A percentile compares a stretch with the other conserved stretches of the same genome.
These are phyloP conservation scores for Penicillium salamii DNA, from an alignment of 495 filamentous ascomycete species.

Conservation along the genomic window DNA sequence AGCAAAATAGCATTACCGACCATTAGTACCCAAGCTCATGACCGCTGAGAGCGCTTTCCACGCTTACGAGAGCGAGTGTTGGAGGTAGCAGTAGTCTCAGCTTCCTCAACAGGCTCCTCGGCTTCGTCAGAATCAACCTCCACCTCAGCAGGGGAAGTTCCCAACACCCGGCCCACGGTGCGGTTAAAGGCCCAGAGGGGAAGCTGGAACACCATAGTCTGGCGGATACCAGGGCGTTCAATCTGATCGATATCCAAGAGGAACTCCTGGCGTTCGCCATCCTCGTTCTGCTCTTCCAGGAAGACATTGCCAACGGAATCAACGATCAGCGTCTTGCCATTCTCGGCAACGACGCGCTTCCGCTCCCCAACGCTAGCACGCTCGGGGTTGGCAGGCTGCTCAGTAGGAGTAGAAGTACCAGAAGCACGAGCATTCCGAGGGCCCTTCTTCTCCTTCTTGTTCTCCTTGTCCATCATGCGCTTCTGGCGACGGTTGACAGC, in stretches of 20 bases:
- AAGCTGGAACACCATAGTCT: slow-evolving; percentile 68
- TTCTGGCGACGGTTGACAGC: slow-evolving; percentile 84
- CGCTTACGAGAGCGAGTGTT: slow-evolving; percentile 26
- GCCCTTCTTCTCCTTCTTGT: slow-evolving; percentile 60
- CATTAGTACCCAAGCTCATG: slow-evolving; percentile 13
- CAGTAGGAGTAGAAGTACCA: slow-evolving; percentile 50
- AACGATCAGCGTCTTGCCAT: slow-evolving; percentile 91
- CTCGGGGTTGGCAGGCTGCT: slow-evolving; percentile 39
- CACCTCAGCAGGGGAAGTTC: slow-evolving; percentile 25
- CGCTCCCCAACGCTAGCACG: slow-evolving; percentile 60
- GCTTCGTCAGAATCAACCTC: slow-evolving; percentile 31
- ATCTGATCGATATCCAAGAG: slow-evolving; percentile 76
- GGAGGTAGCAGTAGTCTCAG: slow-evolving; percentile 27
- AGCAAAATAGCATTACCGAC: background rate
- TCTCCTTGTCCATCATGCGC: slow-evolving; percentile 78
- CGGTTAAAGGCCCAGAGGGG: slow-evolving; percentile 63
- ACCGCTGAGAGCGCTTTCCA: slow-evolving; percentile 34
- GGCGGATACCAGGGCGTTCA: slow-evolving; percentile 58
- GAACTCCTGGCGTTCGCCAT: slow-evolving; percentile 78
- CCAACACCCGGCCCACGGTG: slow-evolving; percentile 54
- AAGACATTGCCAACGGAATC: slow-evolving; percentile 90
- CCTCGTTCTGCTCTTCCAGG: slow-evolving; percentile 82
- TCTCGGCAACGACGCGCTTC: slow-evolving; percentile 84
- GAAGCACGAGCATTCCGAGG: slow-evolving; percentile 32
- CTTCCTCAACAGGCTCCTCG: slow-evolving; percentile 30